Base-by-base conservation (phyloP, 75 land plant species). In the Larix kaempferi region DNA sequence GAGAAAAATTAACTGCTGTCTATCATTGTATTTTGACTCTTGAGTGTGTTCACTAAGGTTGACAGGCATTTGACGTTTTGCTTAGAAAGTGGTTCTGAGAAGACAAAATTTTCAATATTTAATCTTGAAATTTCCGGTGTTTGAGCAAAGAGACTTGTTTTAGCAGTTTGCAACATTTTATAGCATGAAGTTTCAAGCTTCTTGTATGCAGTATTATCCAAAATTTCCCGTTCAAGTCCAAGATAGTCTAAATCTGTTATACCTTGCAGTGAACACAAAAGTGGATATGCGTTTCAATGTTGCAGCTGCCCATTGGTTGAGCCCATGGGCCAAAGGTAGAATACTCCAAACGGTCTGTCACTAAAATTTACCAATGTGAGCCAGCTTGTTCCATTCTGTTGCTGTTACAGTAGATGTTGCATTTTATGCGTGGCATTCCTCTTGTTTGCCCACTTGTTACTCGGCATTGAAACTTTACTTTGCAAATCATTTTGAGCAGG, bases 271-370 rank as follows among this genome's bases (percentile, higher is more conserved):
- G 74, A 97, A 93, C 74, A 97, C 98, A 10, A 97, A 97, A 84
- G 99, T 97, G 74, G 99, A 97, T 84, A 97, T 97, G 99, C 95
- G 99, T 37, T 97, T 97, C 82, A 94, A 97, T 80, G 98, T 97
- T 19, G 86, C 86, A 78, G 80, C 78, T 74, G 99, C 99, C 29
- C 65, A 89, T 78, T 97, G 99, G 99, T 82, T 97, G 35, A 86
- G 91, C 72, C 85, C 91, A 57, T 76, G 95, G 56, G 73, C 95
- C 76, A 86, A 87, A 35, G 89, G 85, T 41, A 92, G 76, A 69
- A 88, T 97, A 37, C 74, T 97, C 79, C 92, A 89, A 83, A 85
- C 78, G 91, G 98, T 95, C 16, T 59, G 87, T 89, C 66, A 41
- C 78, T 59, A 69, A 41, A 69, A 65, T 58, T 66, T 74, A 41